Evolutionary conservation across 495 filamentous ascomycete species (phyloP), one percentile per base, ranked within the genome.

Genomic region (Paragyromitra xinjiangensis): DNA sequence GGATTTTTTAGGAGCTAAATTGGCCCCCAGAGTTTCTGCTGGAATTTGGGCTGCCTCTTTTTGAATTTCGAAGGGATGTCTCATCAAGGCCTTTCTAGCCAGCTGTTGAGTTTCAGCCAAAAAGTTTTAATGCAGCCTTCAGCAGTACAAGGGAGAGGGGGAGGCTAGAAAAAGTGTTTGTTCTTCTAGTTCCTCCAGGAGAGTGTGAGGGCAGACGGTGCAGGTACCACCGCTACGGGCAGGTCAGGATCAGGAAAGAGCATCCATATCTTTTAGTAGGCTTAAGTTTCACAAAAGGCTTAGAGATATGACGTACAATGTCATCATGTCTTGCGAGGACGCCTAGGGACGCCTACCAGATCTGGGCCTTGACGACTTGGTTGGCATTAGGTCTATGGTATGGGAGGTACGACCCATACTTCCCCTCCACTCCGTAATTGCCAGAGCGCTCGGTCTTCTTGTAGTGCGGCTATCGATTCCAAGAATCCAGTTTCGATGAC

Each of bases 341-440:
- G 1, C 53, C 19, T 22, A 12, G 53, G 19, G 24, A 56, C 22
- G 24, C 22, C 6, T 22, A 8, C 53, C 24, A 56, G 9, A 56
- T 56, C 53, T 56, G 53, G 53, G 53, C 53, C 53, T 29, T 29
- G 53, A 56, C 53, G 53, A 26, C 53, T 29, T 56, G 19, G 22
- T 56, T 29, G 53, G 22, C 22, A 56, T 56, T 29, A 56, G 24
- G 61, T n/a, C 19, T 64, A 64, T 64, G 22, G 9, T 42, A 64
- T 40, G 37, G 22, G 62, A 48, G 44, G 42, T 22, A 64, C 37
- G 22, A 42, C 62, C 12, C 34, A 16, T 19, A 44, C 37, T 26
- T 44, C 39, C 16, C 37, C 34, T 34, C 44, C 24, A 39, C 26
- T 19, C 26, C 44, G 24, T 37, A 51, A 9, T 22, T 51, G 24